phyloP scores from a whole-genome alignment of 1,139 yeast species.

The Blastobotrys proliferans region DNA sequence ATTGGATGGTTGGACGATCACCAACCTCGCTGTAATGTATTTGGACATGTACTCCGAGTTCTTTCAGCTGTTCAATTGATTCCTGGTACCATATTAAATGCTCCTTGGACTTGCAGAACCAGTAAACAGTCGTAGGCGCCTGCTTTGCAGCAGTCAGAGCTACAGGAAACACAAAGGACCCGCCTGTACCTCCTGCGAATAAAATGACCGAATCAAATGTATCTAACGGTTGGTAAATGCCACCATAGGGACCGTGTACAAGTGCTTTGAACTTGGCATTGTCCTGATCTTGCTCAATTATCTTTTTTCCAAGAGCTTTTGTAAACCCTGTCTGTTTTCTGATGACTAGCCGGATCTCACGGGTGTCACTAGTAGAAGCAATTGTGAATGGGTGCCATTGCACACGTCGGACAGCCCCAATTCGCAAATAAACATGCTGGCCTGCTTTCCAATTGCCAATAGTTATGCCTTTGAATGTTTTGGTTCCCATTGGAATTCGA shows the following conservation, averaged over 20 bases:
- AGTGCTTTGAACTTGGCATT: conserved; percentile 34
- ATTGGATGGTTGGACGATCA: neutral
- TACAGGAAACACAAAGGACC: conserved; percentile 45
- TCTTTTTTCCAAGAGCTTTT: conserved; percentile 34
- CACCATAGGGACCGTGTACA: conserved; percentile 47
- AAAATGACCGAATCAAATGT: conserved; percentile 43
- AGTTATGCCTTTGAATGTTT: conserved; percentile 20
- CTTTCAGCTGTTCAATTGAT: conserved; percentile 29
- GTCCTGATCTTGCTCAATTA: conserved; percentile 20
- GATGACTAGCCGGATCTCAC: conserved; percentile 41
- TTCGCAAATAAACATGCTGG: conserved; percentile 44
- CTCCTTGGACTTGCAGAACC: conserved; percentile 36
- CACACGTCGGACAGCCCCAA: conserved; percentile 38
- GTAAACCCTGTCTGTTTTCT: conserved; percentile 46
- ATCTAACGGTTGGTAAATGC: conserved; percentile 40
- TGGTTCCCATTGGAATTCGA: conserved; percentile 15
- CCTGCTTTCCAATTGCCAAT: conserved; percentile 48
- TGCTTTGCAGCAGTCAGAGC: conserved; percentile 40
- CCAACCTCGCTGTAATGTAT: neutral
- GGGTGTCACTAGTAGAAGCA: conserved; percentile 39
- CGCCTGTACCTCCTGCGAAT: conserved; percentile 47
- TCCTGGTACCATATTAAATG: conserved; percentile 42
- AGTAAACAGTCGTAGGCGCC: conserved; percentile 30
- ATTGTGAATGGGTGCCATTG: conserved; percentile 51
- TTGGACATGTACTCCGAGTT: conserved; percentile 25